Evolutionary conservation across 1,139 yeast species (phyloP).

Genomic region (Suhomyces bolitotheri): DNA sequence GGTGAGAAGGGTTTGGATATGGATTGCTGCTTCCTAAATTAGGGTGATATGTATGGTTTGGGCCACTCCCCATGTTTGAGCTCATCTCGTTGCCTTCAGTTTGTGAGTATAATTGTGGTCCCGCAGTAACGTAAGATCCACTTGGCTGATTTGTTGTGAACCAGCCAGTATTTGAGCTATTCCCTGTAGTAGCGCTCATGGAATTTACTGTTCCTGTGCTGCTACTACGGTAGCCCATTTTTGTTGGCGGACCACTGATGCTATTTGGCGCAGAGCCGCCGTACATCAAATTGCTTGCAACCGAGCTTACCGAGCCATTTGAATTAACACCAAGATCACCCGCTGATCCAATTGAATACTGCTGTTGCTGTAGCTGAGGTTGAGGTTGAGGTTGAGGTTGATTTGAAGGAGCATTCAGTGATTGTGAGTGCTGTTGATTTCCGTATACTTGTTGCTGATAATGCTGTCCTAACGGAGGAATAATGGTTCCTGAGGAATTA

Average conservation of each 20-base stretch:
- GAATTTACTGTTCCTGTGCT: constrained; percentile 9
- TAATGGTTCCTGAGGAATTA: no score
- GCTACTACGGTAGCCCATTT: constrained; percentile 11
- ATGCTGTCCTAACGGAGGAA: constrained; percentile 13
- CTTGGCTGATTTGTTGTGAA: constrained; percentile 12
- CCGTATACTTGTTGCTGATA: constrained; percentile 12
- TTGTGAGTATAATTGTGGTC: constrained; percentile 3
- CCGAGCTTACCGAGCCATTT: constrained; percentile 13
- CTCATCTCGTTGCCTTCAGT: constrained; percentile 3
- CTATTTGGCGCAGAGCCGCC: constrained; percentile 10
- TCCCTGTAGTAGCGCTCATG: constrained; percentile 5
- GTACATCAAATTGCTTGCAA: constrained; percentile 7
- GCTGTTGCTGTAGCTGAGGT: constrained; percentile 9
- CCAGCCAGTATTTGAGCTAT: constrained; percentile 11
- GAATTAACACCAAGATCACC: constrained; percentile 12
- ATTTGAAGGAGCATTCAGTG: background rate
- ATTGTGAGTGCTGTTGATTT: constrained; percentile 5
- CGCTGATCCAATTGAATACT: constrained; percentile 12
- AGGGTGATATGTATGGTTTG: constrained; percentile 1
- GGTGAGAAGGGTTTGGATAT: no score
- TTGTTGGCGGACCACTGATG: constrained; percentile 9
- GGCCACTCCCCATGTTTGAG: no score
- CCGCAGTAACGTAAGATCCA: constrained; percentile 7
- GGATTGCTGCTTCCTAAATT: constrained; percentile 1
- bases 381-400: constrained; percentile 5